These are phyloP conservation scores for Durotheca rogersii DNA, from an alignment of 495 filamentous ascomycete species.

Conservation along the genomic window DNA sequence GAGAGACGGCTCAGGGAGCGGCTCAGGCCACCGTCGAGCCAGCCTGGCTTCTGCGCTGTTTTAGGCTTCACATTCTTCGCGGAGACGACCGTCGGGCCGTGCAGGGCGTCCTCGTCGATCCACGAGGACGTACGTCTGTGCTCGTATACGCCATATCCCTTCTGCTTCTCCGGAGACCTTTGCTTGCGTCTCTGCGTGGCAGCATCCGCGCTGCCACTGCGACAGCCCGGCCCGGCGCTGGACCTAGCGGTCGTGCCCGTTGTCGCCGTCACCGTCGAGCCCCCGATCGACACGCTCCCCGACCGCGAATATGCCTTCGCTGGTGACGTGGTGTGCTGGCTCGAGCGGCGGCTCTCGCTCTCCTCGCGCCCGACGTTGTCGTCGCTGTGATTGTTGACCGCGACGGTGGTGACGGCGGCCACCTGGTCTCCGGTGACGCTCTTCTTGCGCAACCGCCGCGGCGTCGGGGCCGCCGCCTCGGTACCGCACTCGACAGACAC, in stretches of 20 bases:
- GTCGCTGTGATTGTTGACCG: conserved; percentile 7
- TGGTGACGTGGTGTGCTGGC: conserved; percentile 9
- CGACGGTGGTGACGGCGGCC: neutral
- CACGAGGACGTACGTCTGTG: conserved; percentile 36
- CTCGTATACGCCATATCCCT: conserved; percentile 27
- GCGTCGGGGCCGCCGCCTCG: conserved; percentile 4
- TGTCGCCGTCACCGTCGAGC: no score
- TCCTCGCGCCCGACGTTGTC: conserved; percentile 21
- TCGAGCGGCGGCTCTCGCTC: conserved; percentile 15
- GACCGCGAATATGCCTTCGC: conserved; percentile 1
- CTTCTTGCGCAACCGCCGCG: conserved; percentile 28
- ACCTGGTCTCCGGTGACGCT: conserved; percentile 12
- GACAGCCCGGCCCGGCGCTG: no score
- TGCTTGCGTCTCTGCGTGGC: conserved; percentile 1
- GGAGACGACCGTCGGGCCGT: conserved; percentile 40
- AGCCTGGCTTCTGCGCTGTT: conserved; percentile 20
- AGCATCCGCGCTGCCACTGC: conserved; percentile 6
- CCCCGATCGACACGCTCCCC: conserved; percentile 7
- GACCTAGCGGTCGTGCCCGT: no score
- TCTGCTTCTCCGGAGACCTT: conserved; percentile 29
- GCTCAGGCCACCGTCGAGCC: conserved; percentile 23
- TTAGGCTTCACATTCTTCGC: conserved; percentile 19
- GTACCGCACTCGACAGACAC: conserved; percentile 5
- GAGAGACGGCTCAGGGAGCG: conserved; percentile 33
- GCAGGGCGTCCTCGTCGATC: conserved; percentile 47